phyloP scores from a whole-genome alignment of 2,329 filamentous ascomycete genomes.

The Lachnellula suecica region DNA sequence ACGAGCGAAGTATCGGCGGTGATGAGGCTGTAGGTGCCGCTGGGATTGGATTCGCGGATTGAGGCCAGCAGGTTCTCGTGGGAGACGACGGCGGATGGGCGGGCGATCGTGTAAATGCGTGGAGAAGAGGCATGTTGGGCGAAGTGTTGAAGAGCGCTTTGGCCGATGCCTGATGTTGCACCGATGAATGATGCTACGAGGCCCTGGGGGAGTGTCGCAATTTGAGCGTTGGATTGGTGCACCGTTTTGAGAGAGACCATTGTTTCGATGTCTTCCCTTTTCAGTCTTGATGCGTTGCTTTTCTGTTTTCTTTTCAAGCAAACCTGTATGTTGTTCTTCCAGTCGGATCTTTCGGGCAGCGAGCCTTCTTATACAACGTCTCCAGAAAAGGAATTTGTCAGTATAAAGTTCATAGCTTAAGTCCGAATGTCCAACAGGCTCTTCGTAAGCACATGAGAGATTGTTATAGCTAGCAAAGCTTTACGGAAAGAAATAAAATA shows the following conservation, averaged over 20 bases:
- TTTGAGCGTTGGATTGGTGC: conserved; percentile 8
- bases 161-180: conserved; percentile 9
- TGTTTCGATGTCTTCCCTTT: no score
- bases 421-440: no score
- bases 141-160: conserved; percentile 31
- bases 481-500: no score
- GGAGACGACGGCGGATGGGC: neutral
- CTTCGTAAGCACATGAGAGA: no score
- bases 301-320: no score
- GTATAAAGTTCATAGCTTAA: no score
- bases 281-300: no score
- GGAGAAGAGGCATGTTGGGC: conserved; percentile 37
- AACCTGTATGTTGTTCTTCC: no score
- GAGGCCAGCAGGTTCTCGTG: neutral
- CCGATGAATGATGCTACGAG: conserved; percentile 8
- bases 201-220: neutral
- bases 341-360: no score
- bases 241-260: conserved; percentile 10
- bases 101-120: conserved; percentile 43
- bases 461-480: no score
- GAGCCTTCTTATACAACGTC: no score
- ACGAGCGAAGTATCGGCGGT: conserved; percentile 45
- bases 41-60: conserved; percentile 33
- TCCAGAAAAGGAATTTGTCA: no score
- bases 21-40: neutral